phyloP scores from a whole-genome alignment of 2,329 filamentous ascomycete species.

The Aspergillus tanneri region DNA sequence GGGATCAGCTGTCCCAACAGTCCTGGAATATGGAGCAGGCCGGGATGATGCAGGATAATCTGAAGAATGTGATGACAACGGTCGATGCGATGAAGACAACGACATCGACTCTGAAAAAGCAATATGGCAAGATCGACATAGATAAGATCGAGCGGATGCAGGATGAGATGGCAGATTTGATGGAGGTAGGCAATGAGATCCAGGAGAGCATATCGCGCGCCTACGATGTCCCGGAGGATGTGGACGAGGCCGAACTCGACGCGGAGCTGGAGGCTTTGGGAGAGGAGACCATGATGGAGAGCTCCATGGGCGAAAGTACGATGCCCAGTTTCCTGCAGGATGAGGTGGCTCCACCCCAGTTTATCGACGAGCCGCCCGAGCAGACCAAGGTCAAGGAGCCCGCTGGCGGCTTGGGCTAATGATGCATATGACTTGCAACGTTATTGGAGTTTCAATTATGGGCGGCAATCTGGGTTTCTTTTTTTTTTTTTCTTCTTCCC shows the following conservation, averaged over 20 bases:
- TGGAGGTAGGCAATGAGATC: conserved; percentile 98
- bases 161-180: conserved; percentile 97
- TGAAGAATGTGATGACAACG: conserved; percentile 97
- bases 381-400: conserved; percentile 78
- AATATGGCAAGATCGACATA: conserved; percentile 96
- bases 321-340: conserved; percentile 87
- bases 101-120: conserved; percentile 85
- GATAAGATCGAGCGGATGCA: conserved; percentile 97
- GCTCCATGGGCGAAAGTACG: conserved; percentile 58
- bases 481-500: conserved; percentile 3
- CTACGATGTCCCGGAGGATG: conserved; percentile 94
- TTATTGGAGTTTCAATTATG: conserved; percentile 14
- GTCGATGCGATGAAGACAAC: conserved; percentile 97
- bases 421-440: conserved; percentile 4
- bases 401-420: conserved; percentile 48
- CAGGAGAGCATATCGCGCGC: conserved; percentile 88
- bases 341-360: conserved; percentile 75
- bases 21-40: conserved; percentile 99
- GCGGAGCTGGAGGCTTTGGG: conserved; percentile 93
- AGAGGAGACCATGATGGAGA: conserved; percentile 88
- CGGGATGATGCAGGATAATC: conserved; percentile 96
- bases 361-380: conserved; percentile 87
- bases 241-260: conserved; percentile 94
- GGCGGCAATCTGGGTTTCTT: conserved; percentile 21
- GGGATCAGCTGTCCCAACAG: conserved; percentile 89